Evolutionary conservation across 2,329 filamentous ascomycete genomes (phyloP).

Genomic region (Hypoxylon sp.): DNA sequence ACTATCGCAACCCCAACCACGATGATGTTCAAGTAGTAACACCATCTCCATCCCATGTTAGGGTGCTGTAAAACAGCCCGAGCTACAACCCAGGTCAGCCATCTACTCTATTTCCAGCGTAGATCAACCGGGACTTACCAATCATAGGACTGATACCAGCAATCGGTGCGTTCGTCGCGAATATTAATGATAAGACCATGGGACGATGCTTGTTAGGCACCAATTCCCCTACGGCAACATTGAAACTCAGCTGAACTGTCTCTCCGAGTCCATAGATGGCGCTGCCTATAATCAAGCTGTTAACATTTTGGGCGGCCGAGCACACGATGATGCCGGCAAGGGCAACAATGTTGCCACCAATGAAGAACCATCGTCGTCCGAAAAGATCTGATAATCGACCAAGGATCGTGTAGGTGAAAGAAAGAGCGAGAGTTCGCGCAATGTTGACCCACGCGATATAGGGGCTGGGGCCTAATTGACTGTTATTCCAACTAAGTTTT

Average conservation of each 20-base stretch:
- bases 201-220: slow-evolving; percentile 62
- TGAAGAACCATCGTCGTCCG: slow-evolving; percentile 60
- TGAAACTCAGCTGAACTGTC: slow-evolving; percentile 58
- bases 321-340: slow-evolving; percentile 58
- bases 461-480: slow-evolving; percentile 52
- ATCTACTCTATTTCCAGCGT: not conserved
- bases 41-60: slow-evolving; percentile 59
- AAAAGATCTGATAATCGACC: slow-evolving; percentile 60
- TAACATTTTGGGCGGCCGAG: slow-evolving; percentile 55
- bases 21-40: slow-evolving; percentile 61
- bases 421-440: slow-evolving; percentile 55
- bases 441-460: slow-evolving; percentile 58
- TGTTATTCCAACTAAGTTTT: slow-evolving; percentile 8
- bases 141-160: slow-evolving; percentile 57
- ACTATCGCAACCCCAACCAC: slow-evolving; percentile 55
- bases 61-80: slow-evolving; percentile 56
- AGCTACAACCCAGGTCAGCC: slow-evolving; percentile 43
- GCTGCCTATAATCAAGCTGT: slow-evolving; percentile 57
- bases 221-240: slow-evolving; percentile 59
- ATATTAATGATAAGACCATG: slow-evolving; percentile 55
- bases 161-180: slow-evolving; percentile 55
- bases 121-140: slow-evolving; percentile 43
- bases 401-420: slow-evolving; percentile 58
- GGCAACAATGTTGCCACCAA: slow-evolving; percentile 57
- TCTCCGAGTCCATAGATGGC: slow-evolving; percentile 57